These are phyloP conservation scores for Clitocybe nebularis DNA, from an alignment of 1,284 basidiomycete species.

Conservation along the genomic window DNA sequence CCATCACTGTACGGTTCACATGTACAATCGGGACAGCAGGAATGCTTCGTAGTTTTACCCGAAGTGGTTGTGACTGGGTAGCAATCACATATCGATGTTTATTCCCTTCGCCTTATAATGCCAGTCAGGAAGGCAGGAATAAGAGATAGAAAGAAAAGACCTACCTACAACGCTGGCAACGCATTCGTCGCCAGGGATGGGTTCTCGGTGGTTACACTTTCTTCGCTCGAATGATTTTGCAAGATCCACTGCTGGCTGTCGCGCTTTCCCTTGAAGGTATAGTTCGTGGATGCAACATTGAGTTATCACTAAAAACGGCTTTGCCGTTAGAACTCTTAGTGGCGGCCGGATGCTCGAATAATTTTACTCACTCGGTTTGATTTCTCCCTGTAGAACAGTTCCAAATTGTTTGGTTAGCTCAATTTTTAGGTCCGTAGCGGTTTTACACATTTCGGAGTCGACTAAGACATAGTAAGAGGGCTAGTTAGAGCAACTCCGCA, in stretches of 20 bases:
- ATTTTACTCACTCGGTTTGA: constrained; percentile 79
- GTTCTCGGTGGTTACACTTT: constrained; percentile 90
- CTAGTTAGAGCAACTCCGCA: constrained; percentile 7
- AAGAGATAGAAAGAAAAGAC: constrained; percentile 23
- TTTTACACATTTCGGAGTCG: constrained; percentile 80
- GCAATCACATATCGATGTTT: constrained; percentile 89
- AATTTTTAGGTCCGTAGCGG: constrained; percentile 64
- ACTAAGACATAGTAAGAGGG: constrained; percentile 44
- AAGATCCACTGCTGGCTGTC: constrained; percentile 76
- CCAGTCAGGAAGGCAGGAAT: constrained; percentile 4
- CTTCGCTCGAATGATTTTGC: constrained; percentile 92
- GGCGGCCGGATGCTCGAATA: constrained; percentile 7
- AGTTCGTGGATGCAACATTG: constrained; percentile 92
- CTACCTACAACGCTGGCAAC: constrained; percentile 77
- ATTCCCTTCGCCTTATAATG: constrained; percentile 69
- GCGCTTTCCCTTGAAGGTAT: constrained; percentile 71
- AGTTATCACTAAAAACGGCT: constrained; percentile 82
- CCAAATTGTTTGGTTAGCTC: constrained; percentile 74
- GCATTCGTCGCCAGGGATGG: constrained; percentile 82
- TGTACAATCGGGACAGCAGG: constrained; percentile 87
- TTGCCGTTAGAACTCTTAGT: constrained; percentile 33
- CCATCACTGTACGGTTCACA: constrained; percentile 85
- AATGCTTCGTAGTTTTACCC: constrained; percentile 60
- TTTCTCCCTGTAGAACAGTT: constrained; percentile 74
- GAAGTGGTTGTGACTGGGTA: constrained; percentile 70